Percentiles rank a stretch among this genome's conserved stretches.
phyloP scores from a whole-genome alignment of 2,329 filamentous ascomycete genomes.

The Cyclaneusma minus region DNA sequence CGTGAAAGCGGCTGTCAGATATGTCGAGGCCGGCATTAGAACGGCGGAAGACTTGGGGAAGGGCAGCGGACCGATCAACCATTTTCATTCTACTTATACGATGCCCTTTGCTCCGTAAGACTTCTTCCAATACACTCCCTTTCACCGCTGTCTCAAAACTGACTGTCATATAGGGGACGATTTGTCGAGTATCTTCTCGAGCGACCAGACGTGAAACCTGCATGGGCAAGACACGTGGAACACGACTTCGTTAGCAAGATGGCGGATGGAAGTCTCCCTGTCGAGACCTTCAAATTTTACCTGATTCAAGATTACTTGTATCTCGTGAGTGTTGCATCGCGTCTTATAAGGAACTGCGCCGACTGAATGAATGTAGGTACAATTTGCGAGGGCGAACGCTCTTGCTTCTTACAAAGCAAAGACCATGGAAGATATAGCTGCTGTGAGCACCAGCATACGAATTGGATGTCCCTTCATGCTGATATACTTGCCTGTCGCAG shows the following conservation, averaged over 20 bases:
- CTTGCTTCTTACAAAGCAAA: constrained; percentile 76
- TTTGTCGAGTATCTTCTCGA: constrained; percentile 76
- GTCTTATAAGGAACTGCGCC: background rate
- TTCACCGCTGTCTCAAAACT: background rate
- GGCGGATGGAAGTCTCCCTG: constrained; percentile 57
- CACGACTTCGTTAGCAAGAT: constrained; percentile 72
- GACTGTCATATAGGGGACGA: constrained; percentile 35
- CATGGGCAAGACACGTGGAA: constrained; percentile 64
- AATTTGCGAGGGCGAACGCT: constrained; percentile 78
- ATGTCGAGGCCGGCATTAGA: constrained; percentile 57
- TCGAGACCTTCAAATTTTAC: constrained; percentile 73
- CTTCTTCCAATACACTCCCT: too few relatives aligned
- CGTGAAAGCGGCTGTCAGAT: constrained; percentile 53
- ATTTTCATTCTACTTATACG: constrained; percentile 57
- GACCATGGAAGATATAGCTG: constrained; percentile 54
- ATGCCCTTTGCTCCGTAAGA: constrained; percentile 48
- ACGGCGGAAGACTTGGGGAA: constrained; percentile 27
- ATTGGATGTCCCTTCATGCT: background rate
- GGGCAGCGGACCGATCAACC: constrained; percentile 60
- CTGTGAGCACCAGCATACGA: constrained; percentile 32
- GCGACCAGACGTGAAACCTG: constrained; percentile 53
- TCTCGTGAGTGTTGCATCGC: constrained; percentile 35
- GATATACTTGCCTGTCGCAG: constrained; percentile 17
- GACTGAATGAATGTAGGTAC: constrained; percentile 34
- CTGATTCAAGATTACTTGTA: constrained; percentile 89